Percentiles rank a stretch among this genome's conserved stretches.
Conservation (phyloP, 768 basidiomycete genomes). For the Amanita muscaria region DNA sequence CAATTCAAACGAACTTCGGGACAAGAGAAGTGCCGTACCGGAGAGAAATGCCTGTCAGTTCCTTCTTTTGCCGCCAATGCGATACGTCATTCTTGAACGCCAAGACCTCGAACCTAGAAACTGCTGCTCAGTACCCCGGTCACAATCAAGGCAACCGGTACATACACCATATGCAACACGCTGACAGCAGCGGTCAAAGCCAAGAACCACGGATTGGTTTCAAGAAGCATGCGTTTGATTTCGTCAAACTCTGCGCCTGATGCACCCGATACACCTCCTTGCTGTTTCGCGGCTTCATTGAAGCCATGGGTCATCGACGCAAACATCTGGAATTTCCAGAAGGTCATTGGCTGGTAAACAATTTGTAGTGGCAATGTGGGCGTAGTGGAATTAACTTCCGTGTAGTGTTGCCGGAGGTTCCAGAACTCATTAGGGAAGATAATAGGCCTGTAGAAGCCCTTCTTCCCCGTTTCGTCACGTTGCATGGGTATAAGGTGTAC, state of each 20-base stretch:
- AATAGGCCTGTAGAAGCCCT: slow-evolving; percentile 77
- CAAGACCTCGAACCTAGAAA: slow-evolving; percentile 79
- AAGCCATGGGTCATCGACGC: slow-evolving; percentile 81
- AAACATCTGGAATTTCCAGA: slow-evolving; percentile 82
- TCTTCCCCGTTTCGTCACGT: slow-evolving; percentile 57
- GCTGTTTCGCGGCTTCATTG: slow-evolving; percentile 75
- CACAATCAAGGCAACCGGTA: slow-evolving; percentile 12
- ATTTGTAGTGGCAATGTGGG: slow-evolving; percentile 71
- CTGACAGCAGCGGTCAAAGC: slow-evolving; percentile 79
- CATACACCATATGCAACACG: slow-evolving; percentile 79
- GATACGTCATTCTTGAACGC: slow-evolving; percentile 94
- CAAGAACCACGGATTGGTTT: slow-evolving; percentile 85
- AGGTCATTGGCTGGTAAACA: slow-evolving; percentile 77
- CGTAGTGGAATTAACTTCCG: slow-evolving; percentile 82
- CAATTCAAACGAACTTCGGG: slow-evolving; percentile 1
- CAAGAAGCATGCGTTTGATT: slow-evolving; percentile 87
- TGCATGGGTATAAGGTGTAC: slow-evolving; percentile 49
- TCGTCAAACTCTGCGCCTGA: slow-evolving; percentile 79
- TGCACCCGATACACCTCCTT: slow-evolving; percentile 44
- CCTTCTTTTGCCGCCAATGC: slow-evolving; percentile 92
- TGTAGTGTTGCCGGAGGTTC: slow-evolving; percentile 74
- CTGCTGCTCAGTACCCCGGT: slow-evolving; percentile 1
- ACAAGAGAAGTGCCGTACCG: slow-evolving; percentile 40
- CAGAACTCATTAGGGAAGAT: slow-evolving; percentile 95
- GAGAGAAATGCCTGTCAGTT: slow-evolving; percentile 91